A percentile compares a stretch with the other conserved stretches of the same genome.
phyloP scores from a whole-genome alignment of 2,329 filamentous ascomycete species.

The Paracorniculantispora psalliotae region DNA sequence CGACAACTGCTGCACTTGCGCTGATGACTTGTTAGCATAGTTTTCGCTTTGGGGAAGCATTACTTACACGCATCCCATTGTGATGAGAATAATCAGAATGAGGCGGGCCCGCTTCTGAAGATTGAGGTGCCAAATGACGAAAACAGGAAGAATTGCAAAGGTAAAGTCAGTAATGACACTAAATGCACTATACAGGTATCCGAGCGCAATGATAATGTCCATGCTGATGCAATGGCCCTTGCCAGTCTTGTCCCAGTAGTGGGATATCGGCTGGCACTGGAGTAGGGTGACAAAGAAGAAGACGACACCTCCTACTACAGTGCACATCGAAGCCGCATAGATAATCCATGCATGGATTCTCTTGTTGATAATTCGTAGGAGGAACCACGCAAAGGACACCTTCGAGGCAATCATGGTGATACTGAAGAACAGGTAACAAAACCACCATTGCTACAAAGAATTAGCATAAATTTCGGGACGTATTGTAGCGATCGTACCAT shows the following conservation, averaged over 20 bases:
- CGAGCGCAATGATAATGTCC: conserved; percentile 45
- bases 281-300: conserved; percentile 39
- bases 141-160: conserved; percentile 47
- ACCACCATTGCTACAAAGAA: conserved; percentile 30
- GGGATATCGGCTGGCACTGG: conserved; percentile 35
- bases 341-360: conserved; percentile 32
- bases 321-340: conserved; percentile 30
- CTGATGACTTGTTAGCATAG: conserved; percentile 23
- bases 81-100: conserved; percentile 47
- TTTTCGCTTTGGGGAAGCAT: neutral
- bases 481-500: conserved; percentile 20
- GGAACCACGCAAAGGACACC: conserved; percentile 38
- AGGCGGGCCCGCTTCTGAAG: conserved; percentile 49
- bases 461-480: neutral
- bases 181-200: conserved; percentile 46
- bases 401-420: conserved; percentile 34
- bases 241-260: conserved; percentile 35
- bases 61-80: conserved; percentile 49
- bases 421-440: conserved; percentile 34
- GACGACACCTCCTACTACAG: conserved; percentile 30
- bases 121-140: conserved; percentile 50
- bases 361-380: conserved; percentile 35
- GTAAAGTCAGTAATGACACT: conserved; percentile 47
- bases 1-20: conserved; percentile 40
- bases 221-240: conserved; percentile 33